Base-by-base conservation (phyloP, 148 eudicot genomes). In the Diospyros lotus region DNA sequence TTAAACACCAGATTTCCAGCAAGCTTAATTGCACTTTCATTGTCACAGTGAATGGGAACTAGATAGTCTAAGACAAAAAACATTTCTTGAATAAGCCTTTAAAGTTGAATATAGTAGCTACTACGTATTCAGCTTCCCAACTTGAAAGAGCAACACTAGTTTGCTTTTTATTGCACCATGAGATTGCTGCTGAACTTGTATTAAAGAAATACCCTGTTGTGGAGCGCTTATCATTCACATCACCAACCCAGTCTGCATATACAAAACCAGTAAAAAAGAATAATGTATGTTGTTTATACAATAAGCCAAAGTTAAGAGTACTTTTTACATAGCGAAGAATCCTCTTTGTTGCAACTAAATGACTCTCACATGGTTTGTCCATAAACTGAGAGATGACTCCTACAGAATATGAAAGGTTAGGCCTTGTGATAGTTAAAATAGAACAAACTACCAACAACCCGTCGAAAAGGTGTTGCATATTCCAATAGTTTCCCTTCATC, bases 1-100 rank as follows among this genome's bases (percentile, higher is more conserved):
- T 69, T 58, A 69, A 69, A 50, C 73, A 69, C 41, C n/a, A 18
- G 73, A 54, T 69, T 69, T 69, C 60, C 15, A 44, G 58, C 73
- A 69, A 51, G 73, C 58, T 69, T 66, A 14, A 43, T 66, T 66
- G 69, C 69, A 66, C 51, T 66, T 13, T 66, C 52, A 42, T 43
- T 66, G 69, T 66, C 69, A 43, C 69, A 66, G 1, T 43, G 9
- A 66, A 66, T 41, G 12, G n/a, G 2, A 66, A 66, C 15, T 66
- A 15, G n/a, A 43, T 44, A 13, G 14, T 54, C 39, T 2, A 69
- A 48, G 15, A 3, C 58, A 51, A 10, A 14, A 48, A 28, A 5
- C 28, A 69, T 50, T 51, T 69, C 58, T 42, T 41, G 50, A 41
- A 66, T 66, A 15, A 66, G 70, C 50, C 70, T 66, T 10, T 66